A percentile compares a stretch with the other conserved stretches of the same genome.
Conservation (phyloP, 2,329 filamentous ascomycete genomes). For the Penicillium sp. region DNA sequence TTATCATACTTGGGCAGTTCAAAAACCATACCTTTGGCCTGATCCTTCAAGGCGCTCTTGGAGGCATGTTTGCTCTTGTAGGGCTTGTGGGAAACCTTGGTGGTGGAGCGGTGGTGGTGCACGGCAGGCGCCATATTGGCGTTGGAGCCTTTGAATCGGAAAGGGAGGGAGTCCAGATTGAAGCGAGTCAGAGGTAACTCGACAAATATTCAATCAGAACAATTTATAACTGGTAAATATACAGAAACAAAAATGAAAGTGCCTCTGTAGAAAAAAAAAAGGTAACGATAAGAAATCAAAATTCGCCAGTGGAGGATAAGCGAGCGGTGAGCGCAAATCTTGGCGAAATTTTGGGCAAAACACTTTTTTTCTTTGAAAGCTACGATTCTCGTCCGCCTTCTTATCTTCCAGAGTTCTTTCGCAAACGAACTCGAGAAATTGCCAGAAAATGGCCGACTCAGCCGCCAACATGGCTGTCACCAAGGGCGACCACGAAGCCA, state of each 20-base stretch:
- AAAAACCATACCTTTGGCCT: conserved; percentile 68
- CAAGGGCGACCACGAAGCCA: conserved; percentile 41
- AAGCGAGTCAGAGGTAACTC: conserved; percentile 3
- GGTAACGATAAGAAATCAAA: conserved; percentile 33
- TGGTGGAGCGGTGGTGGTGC: conserved; percentile 87
- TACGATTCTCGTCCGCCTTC: conserved; percentile 7
- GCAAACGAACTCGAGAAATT: conserved; percentile 8
- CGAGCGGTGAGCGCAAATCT: conserved; percentile 36
- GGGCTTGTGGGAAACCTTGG: conserved; percentile 81
- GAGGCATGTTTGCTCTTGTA: conserved; percentile 92
- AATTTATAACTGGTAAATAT: conserved; percentile 2
- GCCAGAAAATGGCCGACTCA: conserved; percentile 32
- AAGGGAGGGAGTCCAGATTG: conserved; percentile 64
- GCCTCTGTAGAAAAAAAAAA: conserved; percentile 16
- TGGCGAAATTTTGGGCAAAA: conserved; percentile 40
- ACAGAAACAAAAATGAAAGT: conserved; percentile 3
- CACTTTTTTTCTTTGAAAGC: conserved; percentile 22
- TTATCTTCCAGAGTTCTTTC: conserved; percentile 9
- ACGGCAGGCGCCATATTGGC: conserved; percentile 72
- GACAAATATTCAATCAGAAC: conserved; percentile 1
- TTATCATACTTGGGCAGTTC: not conserved
- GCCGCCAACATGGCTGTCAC: conserved; percentile 31
- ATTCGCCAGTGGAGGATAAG: conserved; percentile 40
- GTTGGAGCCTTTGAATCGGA: conserved; percentile 74
- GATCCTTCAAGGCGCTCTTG: conserved; percentile 81